Evolutionary conservation across 2,329 filamentous ascomycete species (phyloP).

Genomic region (Fusarium concolor): DNA sequence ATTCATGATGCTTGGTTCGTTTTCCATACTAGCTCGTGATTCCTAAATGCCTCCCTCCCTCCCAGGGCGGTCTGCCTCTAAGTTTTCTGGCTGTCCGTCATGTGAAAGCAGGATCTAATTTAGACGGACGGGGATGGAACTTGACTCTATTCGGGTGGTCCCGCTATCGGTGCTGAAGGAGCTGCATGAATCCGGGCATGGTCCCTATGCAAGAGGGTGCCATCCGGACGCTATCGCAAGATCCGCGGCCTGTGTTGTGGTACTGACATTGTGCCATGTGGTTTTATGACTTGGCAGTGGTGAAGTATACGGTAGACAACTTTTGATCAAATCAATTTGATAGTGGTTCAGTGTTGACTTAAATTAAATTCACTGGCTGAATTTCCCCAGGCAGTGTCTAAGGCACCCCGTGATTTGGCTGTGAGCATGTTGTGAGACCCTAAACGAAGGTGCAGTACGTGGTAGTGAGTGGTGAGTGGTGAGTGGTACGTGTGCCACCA

Average conservation of each 20-base stretch:
- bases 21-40: background rate
- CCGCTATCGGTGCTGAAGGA: slow-evolving; percentile 25
- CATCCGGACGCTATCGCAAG: slow-evolving; percentile 15
- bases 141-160: slow-evolving; percentile 25
- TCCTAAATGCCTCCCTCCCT: background rate
- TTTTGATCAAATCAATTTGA: background rate
- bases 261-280: slow-evolving; percentile 15
- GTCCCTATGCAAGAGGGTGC: slow-evolving; percentile 19
- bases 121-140: slow-evolving; percentile 5
- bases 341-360: background rate
- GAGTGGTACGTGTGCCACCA: slow-evolving; percentile 29
- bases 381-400: background rate
- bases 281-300: slow-evolving; percentile 17
- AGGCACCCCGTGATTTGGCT: background rate
- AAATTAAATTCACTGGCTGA: background rate
- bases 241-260: slow-evolving; percentile 26
- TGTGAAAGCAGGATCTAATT: slow-evolving; percentile 21
- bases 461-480: background rate
- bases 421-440: background rate
- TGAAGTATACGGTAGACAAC: background rate
- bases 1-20: slow-evolving; percentile 17
- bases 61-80: slow-evolving; percentile 26
- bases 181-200: background rate
- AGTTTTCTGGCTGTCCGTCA: slow-evolving; percentile 9
- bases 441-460: background rate